A percentile compares a stretch with the other conserved stretches of the same genome.
Conservation (phyloP, 768 basidiomycete genomes). For the Phaeotremella skinneri region DNA sequence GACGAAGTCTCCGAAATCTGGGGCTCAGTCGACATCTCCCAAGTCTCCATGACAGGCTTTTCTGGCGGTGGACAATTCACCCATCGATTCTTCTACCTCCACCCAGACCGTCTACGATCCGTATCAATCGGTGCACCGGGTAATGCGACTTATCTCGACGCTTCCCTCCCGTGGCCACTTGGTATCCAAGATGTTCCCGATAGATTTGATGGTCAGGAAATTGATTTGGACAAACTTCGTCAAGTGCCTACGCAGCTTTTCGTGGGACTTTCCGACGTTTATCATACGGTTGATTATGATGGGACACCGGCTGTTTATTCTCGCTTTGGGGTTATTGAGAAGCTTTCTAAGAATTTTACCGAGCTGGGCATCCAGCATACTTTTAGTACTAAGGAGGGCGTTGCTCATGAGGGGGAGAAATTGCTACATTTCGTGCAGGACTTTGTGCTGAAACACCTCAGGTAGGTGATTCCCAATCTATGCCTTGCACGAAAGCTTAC, state of each 20-base stretch:
- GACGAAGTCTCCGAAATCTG: slow-evolving; percentile 1
- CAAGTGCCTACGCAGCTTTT: slow-evolving; percentile 9
- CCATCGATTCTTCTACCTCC: slow-evolving; percentile 15
- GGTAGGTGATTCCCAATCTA: not conserved
- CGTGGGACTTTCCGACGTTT: not conserved
- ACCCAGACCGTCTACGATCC: slow-evolving; percentile 6
- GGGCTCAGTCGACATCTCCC: slow-evolving; percentile 7
- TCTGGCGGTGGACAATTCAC: slow-evolving; percentile 11
- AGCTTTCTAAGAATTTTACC: slow-evolving; percentile 4
- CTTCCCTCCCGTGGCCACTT: slow-evolving; percentile 7
- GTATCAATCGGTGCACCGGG: slow-evolving; percentile 9
- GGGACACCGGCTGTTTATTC: not conserved
- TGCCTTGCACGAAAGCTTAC: too few relatives aligned
- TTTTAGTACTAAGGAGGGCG: slow-evolving; percentile 1
- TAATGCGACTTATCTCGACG: slow-evolving; percentile 9
- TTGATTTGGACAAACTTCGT: not conserved
- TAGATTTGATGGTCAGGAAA: not conserved
- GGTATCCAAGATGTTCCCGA: not conserved
- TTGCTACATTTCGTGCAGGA: not conserved
- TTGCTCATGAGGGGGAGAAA: slow-evolving; percentile 4
- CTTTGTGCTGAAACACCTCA: slow-evolving; percentile 2
- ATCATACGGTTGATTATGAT: slow-evolving; percentile 5
- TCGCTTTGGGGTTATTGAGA: slow-evolving; percentile 7
- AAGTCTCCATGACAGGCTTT: slow-evolving; percentile 5
- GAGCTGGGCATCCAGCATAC: not conserved